Conservation (phyloP, 2,329 filamentous ascomycete species). For the Dothidotthia symphoricarpi region DNA sequence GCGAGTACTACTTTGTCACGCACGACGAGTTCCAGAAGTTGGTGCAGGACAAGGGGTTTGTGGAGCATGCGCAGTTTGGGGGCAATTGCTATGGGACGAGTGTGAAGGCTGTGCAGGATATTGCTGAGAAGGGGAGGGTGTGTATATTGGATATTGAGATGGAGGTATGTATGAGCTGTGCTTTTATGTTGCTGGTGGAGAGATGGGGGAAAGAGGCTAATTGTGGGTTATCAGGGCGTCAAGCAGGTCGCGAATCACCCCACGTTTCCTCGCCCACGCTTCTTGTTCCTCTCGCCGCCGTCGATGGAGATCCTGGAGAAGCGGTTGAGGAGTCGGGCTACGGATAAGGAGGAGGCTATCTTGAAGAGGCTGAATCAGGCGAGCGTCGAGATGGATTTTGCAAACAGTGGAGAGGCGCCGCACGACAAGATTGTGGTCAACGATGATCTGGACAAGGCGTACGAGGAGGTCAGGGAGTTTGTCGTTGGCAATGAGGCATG, state of each 20-base stretch:
- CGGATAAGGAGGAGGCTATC: conserved; percentile 51
- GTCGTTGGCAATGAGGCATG: conserved; percentile 45
- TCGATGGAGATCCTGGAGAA: conserved; percentile 70
- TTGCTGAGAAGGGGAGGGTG: conserved; percentile 67
- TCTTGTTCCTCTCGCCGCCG: conserved; percentile 82
- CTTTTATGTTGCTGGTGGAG: background rate
- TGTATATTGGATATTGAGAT: conserved; percentile 96
- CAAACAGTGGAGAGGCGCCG: conserved; percentile 41
- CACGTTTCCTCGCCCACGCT: conserved; percentile 67
- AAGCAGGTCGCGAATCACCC: conserved; percentile 81
- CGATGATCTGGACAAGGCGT: conserved; percentile 52
- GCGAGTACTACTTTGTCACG: conserved; percentile 73
- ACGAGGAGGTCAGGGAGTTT: conserved; percentile 51
- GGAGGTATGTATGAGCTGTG: conserved; percentile 60
- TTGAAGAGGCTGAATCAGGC: conserved; percentile 50
- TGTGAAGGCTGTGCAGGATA: conserved; percentile 73
- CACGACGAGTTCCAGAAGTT: conserved; percentile 52
- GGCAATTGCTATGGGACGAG: conserved; percentile 86
- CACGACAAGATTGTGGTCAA: conserved; percentile 56
- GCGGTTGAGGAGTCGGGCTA: conserved; percentile 46
- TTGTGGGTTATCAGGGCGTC: conserved; percentile 62
- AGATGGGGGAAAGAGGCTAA: background rate
- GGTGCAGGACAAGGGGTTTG: conserved; percentile 64
- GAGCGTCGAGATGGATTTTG: conserved; percentile 45
- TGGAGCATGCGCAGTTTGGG: conserved; percentile 84